phyloP scores from a whole-genome alignment of 164 flowering plant genomes.

The Stephania cephalantha region DNA sequence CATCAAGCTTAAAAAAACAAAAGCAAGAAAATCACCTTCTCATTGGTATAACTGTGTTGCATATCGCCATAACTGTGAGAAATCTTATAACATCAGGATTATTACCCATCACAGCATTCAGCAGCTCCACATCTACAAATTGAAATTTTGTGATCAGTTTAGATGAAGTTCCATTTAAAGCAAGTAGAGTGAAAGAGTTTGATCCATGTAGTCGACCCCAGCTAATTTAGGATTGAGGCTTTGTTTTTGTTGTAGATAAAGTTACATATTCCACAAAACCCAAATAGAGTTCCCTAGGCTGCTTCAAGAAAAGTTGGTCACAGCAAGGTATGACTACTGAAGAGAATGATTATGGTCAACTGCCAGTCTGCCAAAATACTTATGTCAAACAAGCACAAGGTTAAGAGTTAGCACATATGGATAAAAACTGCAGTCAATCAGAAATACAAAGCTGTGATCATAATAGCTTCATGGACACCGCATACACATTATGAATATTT shows the following conservation, averaged over 20 bases:
- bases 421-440: no score
- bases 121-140: conserved; percentile 58
- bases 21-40: conserved; percentile 44
- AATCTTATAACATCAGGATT: conserved; percentile 67
- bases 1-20: background rate
- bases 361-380: background rate
- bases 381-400: background rate
- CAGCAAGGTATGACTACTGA: background rate
- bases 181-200: no score
- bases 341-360: background rate
- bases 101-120: conserved; percentile 55
- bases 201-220: no score
- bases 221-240: no score
- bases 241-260: background rate
- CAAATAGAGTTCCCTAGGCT: background rate
- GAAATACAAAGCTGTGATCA: no score
- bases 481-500: no score
- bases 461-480: no score
- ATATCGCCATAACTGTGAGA: conserved; percentile 85
- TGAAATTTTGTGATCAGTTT: conserved; percentile 3
- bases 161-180: background rate
- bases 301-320: background rate
- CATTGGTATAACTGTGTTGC: conserved; percentile 88
- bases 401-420: background rate
- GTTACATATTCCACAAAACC: background rate